Evolutionary conservation across 169 alveolate genomes (phyloP).

Genomic region (Cryptosporidium felis): DNA sequence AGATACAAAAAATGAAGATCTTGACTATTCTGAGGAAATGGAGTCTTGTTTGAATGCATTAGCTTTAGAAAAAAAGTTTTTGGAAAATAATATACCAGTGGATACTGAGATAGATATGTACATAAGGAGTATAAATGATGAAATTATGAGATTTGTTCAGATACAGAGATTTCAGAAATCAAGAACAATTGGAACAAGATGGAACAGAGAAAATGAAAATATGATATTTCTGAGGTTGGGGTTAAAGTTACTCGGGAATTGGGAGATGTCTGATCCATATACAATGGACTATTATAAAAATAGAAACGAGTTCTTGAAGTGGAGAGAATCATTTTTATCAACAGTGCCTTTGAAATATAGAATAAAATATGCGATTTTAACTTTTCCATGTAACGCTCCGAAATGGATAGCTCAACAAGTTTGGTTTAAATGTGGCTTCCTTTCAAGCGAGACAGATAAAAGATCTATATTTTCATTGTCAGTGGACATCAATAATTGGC

Average conservation of each 20-base stretch:
- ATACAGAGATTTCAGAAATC: constrained; percentile 70
- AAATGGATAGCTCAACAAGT: constrained; percentile 69
- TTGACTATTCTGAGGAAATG: no score
- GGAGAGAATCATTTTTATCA: constrained; percentile 64
- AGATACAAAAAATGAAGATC: not conserved
- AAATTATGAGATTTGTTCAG: constrained; percentile 56
- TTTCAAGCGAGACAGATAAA: constrained; percentile 55
- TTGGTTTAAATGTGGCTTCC: constrained; percentile 62
- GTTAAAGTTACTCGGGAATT: constrained; percentile 33
- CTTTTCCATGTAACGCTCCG: constrained; percentile 64
- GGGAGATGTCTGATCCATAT: constrained; percentile 72
- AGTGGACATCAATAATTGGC: constrained; percentile 57
- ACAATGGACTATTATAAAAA: constrained; percentile 45
- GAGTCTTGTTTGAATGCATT: no score
- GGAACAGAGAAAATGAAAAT: constrained; percentile 49
- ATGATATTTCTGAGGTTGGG: constrained; percentile 56
- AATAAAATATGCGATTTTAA: constrained; percentile 63
- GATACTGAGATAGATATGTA: constrained; percentile 52
- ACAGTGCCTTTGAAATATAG: constrained; percentile 50
- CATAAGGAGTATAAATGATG: constrained; percentile 50
- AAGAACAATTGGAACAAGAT: constrained; percentile 65
- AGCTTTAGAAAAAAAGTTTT: not conserved
- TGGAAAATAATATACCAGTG: not conserved
- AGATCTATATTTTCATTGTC: constrained; percentile 61
- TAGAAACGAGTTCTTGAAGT: constrained; percentile 47